Conservation (phyloP, 2,329 filamentous ascomycete genomes). For the Ophiostoma sp. region DNA sequence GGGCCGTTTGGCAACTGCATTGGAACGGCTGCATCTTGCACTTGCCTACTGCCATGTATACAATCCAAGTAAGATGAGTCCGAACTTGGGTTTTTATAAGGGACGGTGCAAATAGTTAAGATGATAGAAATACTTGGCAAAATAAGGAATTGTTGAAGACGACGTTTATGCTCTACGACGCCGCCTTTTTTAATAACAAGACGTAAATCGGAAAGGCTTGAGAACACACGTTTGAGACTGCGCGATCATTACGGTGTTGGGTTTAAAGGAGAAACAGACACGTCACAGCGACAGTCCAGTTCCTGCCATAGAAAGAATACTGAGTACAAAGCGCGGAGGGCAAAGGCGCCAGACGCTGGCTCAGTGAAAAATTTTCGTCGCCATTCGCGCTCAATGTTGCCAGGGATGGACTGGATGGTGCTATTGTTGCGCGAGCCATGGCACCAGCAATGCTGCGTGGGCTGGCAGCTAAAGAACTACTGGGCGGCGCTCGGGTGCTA, state of each 20-base stretch:
- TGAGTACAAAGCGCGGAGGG: not conserved
- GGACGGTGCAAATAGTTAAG: too few relatives aligned
- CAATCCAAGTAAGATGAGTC: too few relatives aligned
- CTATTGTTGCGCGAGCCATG: not conserved
- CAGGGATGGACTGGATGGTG: not conserved
- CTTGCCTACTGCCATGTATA: too few relatives aligned
- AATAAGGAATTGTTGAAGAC: not conserved
- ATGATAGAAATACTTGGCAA: too few relatives aligned
- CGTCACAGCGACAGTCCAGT: not conserved
- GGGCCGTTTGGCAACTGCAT: constrained; percentile 1
- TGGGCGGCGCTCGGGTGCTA: not conserved
- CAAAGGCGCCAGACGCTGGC: not conserved
- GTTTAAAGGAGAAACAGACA: not conserved
- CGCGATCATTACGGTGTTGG: not conserved
- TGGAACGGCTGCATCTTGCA: constrained; percentile 4
- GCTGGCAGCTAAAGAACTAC: not conserved
- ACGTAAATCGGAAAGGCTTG: too few relatives aligned
- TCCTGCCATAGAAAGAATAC: too few relatives aligned
- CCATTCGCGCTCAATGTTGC: constrained; percentile 10
- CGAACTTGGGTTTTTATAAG: too few relatives aligned
- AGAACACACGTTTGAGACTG: not conserved
- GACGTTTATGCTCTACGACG: not conserved
- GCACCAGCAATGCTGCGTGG: too few relatives aligned
- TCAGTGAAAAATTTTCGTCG: constrained; percentile 13
- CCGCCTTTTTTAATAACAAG: not conserved